Percentiles rank a stretch among this genome's conserved stretches.
These are phyloP conservation scores for Colletotrichum sp. DNA, from an alignment of 2,329 filamentous ascomycete genomes.

Conservation along the genomic window DNA sequence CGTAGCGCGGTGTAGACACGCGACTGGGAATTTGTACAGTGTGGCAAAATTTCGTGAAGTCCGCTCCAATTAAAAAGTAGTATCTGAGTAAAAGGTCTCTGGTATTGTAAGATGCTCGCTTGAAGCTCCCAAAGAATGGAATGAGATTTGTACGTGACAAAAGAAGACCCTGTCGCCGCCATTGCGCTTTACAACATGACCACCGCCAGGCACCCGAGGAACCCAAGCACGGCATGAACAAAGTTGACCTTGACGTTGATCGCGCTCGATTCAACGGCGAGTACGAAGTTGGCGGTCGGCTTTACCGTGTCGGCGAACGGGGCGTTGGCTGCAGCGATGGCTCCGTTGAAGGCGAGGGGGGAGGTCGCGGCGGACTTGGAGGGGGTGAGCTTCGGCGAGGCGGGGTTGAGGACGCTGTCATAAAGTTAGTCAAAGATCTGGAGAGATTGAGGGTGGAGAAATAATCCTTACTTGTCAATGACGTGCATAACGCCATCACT, in stretches of 20 bases:
- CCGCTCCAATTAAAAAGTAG: background rate
- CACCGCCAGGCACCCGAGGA: conserved; percentile 19
- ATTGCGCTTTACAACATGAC: background rate
- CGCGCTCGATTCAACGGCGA: conserved; percentile 21
- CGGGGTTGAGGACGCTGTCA: conserved; percentile 41
- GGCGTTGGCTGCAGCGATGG: conserved; percentile 46
- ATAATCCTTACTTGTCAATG: conserved; percentile 54
- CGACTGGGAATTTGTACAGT: too few species aligned
- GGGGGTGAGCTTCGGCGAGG: conserved; percentile 30
- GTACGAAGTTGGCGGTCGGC: conserved; percentile 30
- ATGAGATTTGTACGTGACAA: background rate
- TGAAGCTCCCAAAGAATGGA: background rate
- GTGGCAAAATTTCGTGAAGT: background rate
- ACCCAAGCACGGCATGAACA: conserved; percentile 24
- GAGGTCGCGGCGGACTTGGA: conserved; percentile 44
- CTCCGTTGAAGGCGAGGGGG: conserved; percentile 57
- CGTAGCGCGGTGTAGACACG: too few species aligned
- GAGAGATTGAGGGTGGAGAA: too few species aligned
- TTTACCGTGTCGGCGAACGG: conserved; percentile 61
- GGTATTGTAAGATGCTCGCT: background rate
- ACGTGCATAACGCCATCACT: conserved; percentile 64
- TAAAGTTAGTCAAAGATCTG: conserved; percentile 24
- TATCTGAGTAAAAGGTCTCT: background rate
- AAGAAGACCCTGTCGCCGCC: background rate
- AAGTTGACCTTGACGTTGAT: conserved; percentile 23